Base-by-base conservation (phyloP, 306 rosid genomes). In the Luffa aegyptiaca region DNA sequence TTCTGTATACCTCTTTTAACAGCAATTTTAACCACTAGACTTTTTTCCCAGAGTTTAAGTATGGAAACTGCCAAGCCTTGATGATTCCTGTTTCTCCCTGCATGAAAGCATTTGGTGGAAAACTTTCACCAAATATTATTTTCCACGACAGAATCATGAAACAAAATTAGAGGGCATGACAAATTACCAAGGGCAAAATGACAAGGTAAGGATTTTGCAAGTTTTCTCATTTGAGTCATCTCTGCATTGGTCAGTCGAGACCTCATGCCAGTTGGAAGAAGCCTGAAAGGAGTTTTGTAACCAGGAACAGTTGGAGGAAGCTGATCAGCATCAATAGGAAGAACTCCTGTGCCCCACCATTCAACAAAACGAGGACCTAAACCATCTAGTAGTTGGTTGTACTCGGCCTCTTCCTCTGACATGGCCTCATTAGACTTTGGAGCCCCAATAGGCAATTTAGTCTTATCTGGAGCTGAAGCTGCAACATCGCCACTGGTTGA, bases 301-400 rank as follows among this genome's bases (percentile, higher is more conserved):
- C 86, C 97, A 20, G 97, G 97, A 79, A 96, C 65, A n/a, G 45
- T 88, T 17, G 89, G 88, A 53, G 94, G 90, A 80, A 96, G 98
- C 46, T 88, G 86, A 89, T 96, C 99, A 17, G 98, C 98, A 90
- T 96, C 96, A 81, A 96, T 88, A 18, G 99, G 99, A 86, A 93
- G 91, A 77, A 93, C 82, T 85, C 99, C 97, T 2, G 92, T 93
- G 56, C 97, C 97, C 99, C 99, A 96, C 96, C 96, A 96, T 75
- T 90, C 99, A 53, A 80, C 91, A 86, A 88, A 96, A 81, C 99
- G 99, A 55, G 96, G 93, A 77, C 99, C 99, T 52, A 96, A 91
- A 72, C 80, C 93, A 85, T 88, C 97, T 75, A 96, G 85, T 83
- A 96, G 79, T 76, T 81, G 85, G 81, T 91, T 73, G 65, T 88